These are phyloP conservation scores for Globisporangium barbulae DNA, from an alignment of 352 stramenopile genomes.

Conservation along the genomic window DNA sequence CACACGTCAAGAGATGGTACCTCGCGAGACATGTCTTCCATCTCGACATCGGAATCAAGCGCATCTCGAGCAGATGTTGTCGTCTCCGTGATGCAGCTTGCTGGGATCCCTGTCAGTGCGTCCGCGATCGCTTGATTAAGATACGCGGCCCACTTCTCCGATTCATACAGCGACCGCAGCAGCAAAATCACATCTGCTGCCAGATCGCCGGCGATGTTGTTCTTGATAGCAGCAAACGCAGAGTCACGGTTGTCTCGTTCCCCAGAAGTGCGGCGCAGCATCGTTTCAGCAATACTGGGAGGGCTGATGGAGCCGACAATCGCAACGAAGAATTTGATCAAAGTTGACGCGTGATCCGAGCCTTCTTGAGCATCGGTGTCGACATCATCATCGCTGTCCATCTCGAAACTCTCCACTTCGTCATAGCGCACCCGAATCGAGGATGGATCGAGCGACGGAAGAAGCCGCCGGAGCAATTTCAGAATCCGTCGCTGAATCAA, in stretches of 20 bases:
- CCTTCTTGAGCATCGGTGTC: conserved; percentile 51
- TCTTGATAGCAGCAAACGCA: conserved; percentile 18
- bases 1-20: conserved; percentile 51
- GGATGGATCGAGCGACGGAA: conserved; percentile 68
- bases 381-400: conserved; percentile 81
- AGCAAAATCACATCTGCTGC: conserved; percentile 78
- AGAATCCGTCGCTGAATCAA: conserved; percentile 79
- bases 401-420: conserved; percentile 70
- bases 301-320: conserved; percentile 70
- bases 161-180: conserved; percentile 77
- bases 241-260: background rate
- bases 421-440: conserved; percentile 63
- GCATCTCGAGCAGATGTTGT: conserved; percentile 14
- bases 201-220: conserved; percentile 39
- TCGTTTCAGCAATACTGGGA: conserved; percentile 59
- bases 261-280: conserved; percentile 35
- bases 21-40: conserved; percentile 75
- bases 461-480: conserved; percentile 75
- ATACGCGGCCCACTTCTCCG: conserved; percentile 63
- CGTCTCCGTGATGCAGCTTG: conserved; percentile 37
- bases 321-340: conserved; percentile 79
- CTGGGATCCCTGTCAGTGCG: conserved; percentile 48
- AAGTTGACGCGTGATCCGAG: conserved; percentile 48
- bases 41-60: conserved; percentile 75
- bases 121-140: conserved; percentile 61